Percentiles rank a stretch among this genome's conserved stretches.
These are phyloP conservation scores for Flagelloscypha sp. DNA, from an alignment of 768 basidiomycete species.

Conservation along the genomic window DNA sequence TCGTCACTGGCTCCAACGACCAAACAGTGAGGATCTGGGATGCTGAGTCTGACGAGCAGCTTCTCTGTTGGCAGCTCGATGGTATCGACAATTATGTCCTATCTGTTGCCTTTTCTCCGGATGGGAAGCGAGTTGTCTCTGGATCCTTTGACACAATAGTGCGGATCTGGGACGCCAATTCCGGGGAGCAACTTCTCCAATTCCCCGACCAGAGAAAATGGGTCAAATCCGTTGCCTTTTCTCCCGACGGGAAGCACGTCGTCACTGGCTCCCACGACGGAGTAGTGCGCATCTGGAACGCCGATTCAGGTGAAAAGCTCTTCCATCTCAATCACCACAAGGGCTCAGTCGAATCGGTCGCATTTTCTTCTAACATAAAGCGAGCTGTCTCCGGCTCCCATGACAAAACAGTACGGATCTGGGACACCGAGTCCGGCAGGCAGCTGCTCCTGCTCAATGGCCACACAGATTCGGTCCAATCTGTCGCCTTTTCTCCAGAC, in stretches of 20 bases:
- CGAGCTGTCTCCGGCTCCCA: conserved; percentile 7
- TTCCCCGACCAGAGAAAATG: conserved; percentile 20
- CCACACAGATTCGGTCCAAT: conserved; percentile 8
- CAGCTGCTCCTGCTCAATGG: conserved; percentile 4
- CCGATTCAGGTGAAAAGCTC: conserved; percentile 1
- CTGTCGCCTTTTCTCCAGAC: conserved; percentile 14
- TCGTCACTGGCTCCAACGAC: conserved; percentile 8
- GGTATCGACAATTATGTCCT: neutral
- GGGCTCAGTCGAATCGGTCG: conserved; percentile 2
- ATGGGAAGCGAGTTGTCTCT: conserved; percentile 8
- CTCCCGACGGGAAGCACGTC: conserved; percentile 8
- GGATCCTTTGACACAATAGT: conserved; percentile 7
- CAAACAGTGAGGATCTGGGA: conserved; percentile 8
- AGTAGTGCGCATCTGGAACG: conserved; percentile 8
- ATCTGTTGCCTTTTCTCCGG: conserved; percentile 9
- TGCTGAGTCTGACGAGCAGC: conserved; percentile 3
- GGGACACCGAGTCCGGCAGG: conserved; percentile 8
- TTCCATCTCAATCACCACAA: neutral
- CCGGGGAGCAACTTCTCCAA: conserved; percentile 19
- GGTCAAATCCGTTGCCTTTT: conserved; percentile 4
- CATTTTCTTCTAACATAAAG: conserved; percentile 9
- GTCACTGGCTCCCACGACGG: conserved; percentile 7
- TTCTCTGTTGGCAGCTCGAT: neutral
- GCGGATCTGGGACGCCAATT: conserved; percentile 9
- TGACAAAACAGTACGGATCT: conserved; percentile 7